Conservation (phyloP, 257 asterid species). For the Plantago major region DNA sequence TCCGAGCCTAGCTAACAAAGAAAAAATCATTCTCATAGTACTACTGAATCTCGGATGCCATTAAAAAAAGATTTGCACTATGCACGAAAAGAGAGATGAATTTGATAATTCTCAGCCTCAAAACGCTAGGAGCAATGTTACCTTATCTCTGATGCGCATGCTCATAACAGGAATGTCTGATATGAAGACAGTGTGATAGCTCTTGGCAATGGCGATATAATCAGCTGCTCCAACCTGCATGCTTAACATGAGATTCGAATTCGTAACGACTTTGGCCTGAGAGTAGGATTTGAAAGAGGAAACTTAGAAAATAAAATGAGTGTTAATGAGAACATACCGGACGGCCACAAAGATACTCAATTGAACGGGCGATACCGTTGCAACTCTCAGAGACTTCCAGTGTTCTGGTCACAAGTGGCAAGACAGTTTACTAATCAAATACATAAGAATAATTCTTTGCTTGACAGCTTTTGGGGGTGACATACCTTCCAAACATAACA, state of each 20-base stretch:
- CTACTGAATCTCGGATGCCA: neutral
- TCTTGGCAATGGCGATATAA: slow-evolving; percentile 81
- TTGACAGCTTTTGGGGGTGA: neutral
- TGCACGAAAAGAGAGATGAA: no score
- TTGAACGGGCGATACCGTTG: slow-evolving; percentile 81
- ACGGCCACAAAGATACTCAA: slow-evolving; percentile 85
- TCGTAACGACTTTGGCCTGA: neutral
- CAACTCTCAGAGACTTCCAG: slow-evolving; percentile 79
- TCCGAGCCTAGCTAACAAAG: slow-evolving; percentile 60
- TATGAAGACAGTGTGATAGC: slow-evolving; percentile 81
- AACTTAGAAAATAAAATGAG: neutral
- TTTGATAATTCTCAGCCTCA: no score
- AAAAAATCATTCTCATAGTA: slow-evolving; percentile 2
- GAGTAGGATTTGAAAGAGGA: no score
- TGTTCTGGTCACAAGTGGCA: slow-evolving; percentile 43
- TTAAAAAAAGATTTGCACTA: neutral
- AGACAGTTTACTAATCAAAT: slow-evolving; percentile 16
- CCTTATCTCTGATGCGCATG: slow-evolving; percentile 98
- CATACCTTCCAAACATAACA: slow-evolving; percentile 96
- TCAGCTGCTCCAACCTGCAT: slow-evolving; percentile 96
- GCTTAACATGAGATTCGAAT: slow-evolving; percentile 15
- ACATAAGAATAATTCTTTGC: slow-evolving; percentile 6
- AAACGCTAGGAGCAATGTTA: slow-evolving; percentile 20
- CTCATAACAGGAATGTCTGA: slow-evolving; percentile 89
- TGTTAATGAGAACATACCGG: slow-evolving; percentile 45